Conservation (phyloP, 1,139 yeast species). For the Debaryomycetaceae sp. region DNA sequence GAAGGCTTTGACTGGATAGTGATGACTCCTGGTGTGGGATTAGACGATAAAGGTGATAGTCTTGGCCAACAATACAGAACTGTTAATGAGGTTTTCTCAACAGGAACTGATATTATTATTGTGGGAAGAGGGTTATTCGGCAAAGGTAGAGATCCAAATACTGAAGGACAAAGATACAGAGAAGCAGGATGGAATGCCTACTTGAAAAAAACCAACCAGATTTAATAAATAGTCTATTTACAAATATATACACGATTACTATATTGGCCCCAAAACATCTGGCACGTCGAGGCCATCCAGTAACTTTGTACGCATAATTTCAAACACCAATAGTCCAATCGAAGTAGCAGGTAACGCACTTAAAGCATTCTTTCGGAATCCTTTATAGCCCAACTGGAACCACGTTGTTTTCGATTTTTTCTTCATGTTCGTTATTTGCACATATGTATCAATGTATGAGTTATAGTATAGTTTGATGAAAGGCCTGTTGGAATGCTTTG, state of each 20-base stretch:
- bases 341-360: constrained; percentile 86
- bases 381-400: constrained; percentile 71
- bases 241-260: constrained; percentile 5
- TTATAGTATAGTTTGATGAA: constrained; percentile 56
- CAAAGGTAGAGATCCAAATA: constrained; percentile 88
- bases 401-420: constrained; percentile 53
- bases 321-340: constrained; percentile 79
- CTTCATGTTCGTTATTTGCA: constrained; percentile 55
- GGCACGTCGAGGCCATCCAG: constrained; percentile 29
- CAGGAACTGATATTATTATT: constrained; percentile 90
- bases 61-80: constrained; percentile 97
- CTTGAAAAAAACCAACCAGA: constrained; percentile 34
- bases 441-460: constrained; percentile 70
- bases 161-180: constrained; percentile 84
- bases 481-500: constrained; percentile 27
- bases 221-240: constrained; percentile 2
- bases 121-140: constrained; percentile 97
- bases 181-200: constrained; percentile 96
- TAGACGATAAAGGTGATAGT: constrained; percentile 95
- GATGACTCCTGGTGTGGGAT: constrained; percentile 98
- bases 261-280: constrained; percentile 6
- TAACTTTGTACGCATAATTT: constrained; percentile 63
- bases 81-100: constrained; percentile 74
- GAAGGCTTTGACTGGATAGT: constrained; percentile 92
- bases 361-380: constrained; percentile 68